Evolutionary conservation across 2,329 filamentous ascomycete species (phyloP), one percentile per base, ranked within the genome.

Genomic region (Cladosporium oxysporum): DNA sequence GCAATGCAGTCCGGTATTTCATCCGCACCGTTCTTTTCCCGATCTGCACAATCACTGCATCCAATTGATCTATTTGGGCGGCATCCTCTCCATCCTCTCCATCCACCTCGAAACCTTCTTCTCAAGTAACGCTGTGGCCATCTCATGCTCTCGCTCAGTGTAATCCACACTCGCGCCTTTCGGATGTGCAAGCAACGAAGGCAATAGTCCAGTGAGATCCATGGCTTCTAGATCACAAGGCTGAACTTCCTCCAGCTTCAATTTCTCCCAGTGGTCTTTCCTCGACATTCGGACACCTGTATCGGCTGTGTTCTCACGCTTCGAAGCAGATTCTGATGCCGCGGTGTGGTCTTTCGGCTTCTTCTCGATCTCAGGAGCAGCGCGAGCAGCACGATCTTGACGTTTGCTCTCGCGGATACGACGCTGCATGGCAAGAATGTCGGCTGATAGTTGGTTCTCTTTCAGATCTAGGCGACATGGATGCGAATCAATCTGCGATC

Each of bases 401-500:
- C 14, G 50, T 35, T 44, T 63, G 5, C 55, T 37, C 29, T 44
- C 28, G 10, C 61, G 49, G 2, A 63, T 29, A 14, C 61, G 33
- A 31, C 61, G 61, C 18, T 63, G 61, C 26, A 63, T 33, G 16
- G 61, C 61, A 21, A 57, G 33, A 14, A 33, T 26, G 18, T 47
- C 61, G n/a, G 50, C 49, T 10, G 61, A 63, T 23, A 57, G 35
- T 18, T 18, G 16, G 1, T 35, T n/a, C n/a, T 52, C 47, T 3
- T 11, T 41, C 4, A 14, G n/a, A 18, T 52, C 57, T 2, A 12
- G 35, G 31, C 16, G 21, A 26, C 21, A 1, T 6, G 35, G 23
- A 11, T 59, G 57, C 16, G 23, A 16, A 2, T 29, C 12, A 8
- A 26, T 23, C 3, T 47, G 23, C 7, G 23, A 12, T 10, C 11